Evolutionary conservation across 1,139 yeast species (phyloP), one percentile per base, ranked within the genome.

Genomic region (Debaryomyces sp.): DNA sequence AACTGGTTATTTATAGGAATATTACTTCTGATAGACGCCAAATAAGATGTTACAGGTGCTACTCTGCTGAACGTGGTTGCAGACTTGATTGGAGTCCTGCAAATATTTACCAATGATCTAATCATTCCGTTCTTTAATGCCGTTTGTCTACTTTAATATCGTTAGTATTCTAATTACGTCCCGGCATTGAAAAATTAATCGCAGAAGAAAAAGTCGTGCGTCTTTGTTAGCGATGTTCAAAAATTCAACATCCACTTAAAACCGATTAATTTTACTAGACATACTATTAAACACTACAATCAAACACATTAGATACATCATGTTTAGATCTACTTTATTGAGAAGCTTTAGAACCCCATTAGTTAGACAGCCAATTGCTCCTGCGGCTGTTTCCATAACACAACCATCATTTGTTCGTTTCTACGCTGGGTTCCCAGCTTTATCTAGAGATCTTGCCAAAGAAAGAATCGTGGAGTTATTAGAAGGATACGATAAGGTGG

Each of bases 401-500:
- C 50, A 51, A 32, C 59, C 61, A 43, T 45, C 52, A 15, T 53
- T 55, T 24, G 60, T 69, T 43, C 78, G 87, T 67, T 65, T 61
- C 50, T 86, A 85, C 69, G 82, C 89, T 41, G 80, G 78, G 41
- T 83, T 82, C 60, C 87, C 91, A 51, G 77, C 81, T 33, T 75
- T 88, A 61, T 81, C 88, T 48, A 82, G 84, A 67, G 88, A 85
- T 34, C 78, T 85, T 46, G 89, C 91, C 53, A 82, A 80, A 64
- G 86, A 84, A 67, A 82, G 97, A 73, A 81, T 89, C 56, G 67
- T 88, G 55, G 91, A 87, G 62, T 81, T 90, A 57, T 81, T 89
- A 67, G 89, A 87, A 74, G 85, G 89, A 15, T 89, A 85, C 67
- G 92, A 86, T 66, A 89, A 89, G 70, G 82, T 87, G 29, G 73